These are phyloP conservation scores for Aspergillus kassunensis DNA, from an alignment of 495 filamentous ascomycete genomes.

Conservation along the genomic window DNA sequence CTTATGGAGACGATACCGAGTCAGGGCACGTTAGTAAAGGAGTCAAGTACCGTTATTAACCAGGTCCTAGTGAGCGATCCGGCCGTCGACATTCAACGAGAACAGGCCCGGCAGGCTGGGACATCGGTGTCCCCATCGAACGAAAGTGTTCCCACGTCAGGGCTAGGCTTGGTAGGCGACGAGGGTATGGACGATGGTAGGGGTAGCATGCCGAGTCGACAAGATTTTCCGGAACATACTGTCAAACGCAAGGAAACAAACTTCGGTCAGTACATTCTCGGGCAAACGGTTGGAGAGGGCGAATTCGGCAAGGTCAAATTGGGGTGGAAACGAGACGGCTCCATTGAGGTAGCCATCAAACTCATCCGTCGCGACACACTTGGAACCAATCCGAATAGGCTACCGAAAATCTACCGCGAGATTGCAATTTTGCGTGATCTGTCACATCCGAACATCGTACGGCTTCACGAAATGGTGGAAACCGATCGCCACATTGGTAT, in stretches of 20 bases:
- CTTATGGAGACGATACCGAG: slow-evolving; percentile 24
- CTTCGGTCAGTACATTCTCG: slow-evolving; percentile 92
- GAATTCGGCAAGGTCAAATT: slow-evolving; percentile 99
- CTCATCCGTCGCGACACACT: slow-evolving; percentile 89
- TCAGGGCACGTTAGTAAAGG: slow-evolving; percentile 30
- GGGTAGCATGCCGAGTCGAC: slow-evolving; percentile 63
- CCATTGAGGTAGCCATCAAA: slow-evolving; percentile 95
- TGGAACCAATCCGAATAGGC: slow-evolving; percentile 75
- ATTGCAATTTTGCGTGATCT: slow-evolving; percentile 84
- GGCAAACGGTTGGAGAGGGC: slow-evolving; percentile 95
- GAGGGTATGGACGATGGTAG: slow-evolving; percentile 57
- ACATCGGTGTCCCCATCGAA: slow-evolving; percentile 50
- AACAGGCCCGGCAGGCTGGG: slow-evolving; percentile 65
- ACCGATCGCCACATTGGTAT: slow-evolving; percentile 96
- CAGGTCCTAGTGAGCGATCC: slow-evolving; percentile 76
- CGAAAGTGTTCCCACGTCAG: slow-evolving; percentile 48
- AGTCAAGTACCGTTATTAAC: slow-evolving; percentile 60
- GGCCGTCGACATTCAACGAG: slow-evolving; percentile 71
- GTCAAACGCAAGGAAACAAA: slow-evolving; percentile 69
- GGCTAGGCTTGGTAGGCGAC: slow-evolving; percentile 50
- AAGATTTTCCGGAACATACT: slow-evolving; percentile 62
- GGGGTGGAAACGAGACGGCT: slow-evolving; percentile 97
- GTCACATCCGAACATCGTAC: slow-evolving; percentile 94
- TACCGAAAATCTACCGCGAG: slow-evolving; percentile 97
- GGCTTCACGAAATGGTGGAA: slow-evolving; percentile 96